These are phyloP conservation scores for Kentomonas sorsogonicus DNA, from an alignment of 208 protist genomes.

Conservation along the genomic window DNA sequence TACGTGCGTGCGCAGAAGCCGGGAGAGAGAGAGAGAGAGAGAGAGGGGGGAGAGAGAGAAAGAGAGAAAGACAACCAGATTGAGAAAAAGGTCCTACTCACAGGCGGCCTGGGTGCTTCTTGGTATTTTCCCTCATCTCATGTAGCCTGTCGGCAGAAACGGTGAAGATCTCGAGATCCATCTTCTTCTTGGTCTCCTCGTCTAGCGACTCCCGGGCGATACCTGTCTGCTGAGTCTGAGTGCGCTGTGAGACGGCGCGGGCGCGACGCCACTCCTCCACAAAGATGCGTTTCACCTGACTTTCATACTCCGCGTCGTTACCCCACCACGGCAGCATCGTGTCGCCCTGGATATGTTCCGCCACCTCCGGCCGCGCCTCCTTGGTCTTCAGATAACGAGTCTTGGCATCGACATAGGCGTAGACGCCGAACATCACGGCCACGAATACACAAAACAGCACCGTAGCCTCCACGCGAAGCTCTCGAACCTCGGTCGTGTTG, in stretches of 20 bases:
- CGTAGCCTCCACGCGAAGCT: slow-evolving; percentile 47
- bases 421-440: slow-evolving; percentile 42
- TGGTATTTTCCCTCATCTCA: slow-evolving; percentile 67
- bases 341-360: slow-evolving; percentile 66
- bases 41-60: no score
- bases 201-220: slow-evolving; percentile 71
- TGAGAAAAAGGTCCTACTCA: no score
- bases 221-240: slow-evolving; percentile 68
- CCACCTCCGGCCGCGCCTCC: slow-evolving; percentile 37
- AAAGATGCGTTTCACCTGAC: slow-evolving; percentile 86
- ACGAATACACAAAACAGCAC: slow-evolving; percentile 56
- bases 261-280: slow-evolving; percentile 82
- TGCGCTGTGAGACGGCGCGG: slow-evolving; percentile 51
- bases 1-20: no score
- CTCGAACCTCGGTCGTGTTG: slow-evolving; percentile 68
- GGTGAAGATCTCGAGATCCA: slow-evolving; percentile 86
- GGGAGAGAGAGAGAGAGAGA: no score
- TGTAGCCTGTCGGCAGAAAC: slow-evolving; percentile 70
- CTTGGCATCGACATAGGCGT: slow-evolving; percentile 55
- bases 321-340: slow-evolving; percentile 89
- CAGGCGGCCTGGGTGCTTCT: slow-evolving; percentile 39
- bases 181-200: slow-evolving; percentile 55
- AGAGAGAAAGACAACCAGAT: no score
- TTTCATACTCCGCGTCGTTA: slow-evolving; percentile 84
- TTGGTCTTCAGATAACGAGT: slow-evolving; percentile 49